A percentile compares a stretch with the other conserved stretches of the same genome.
phyloP scores from a whole-genome alignment of 164 flowering plant species.

The Magnolia officinalis region DNA sequence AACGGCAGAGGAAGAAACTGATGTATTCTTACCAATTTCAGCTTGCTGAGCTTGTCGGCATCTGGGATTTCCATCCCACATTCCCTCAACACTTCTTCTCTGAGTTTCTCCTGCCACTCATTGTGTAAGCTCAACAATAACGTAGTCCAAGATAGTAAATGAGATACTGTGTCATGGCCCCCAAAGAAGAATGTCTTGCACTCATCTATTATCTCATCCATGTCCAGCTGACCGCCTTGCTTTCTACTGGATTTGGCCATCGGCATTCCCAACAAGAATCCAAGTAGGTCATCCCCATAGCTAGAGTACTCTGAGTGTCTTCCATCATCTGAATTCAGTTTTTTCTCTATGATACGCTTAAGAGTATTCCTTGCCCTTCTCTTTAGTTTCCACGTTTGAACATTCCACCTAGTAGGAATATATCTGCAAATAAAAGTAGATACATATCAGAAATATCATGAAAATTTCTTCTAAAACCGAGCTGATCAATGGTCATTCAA shows the following conservation, averaged over 20 bases:
- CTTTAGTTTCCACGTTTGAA: conserved; percentile 23
- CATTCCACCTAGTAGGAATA: conserved; percentile 26
- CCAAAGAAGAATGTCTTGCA: conserved; percentile 45
- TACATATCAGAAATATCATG: too few species aligned
- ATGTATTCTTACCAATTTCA: conserved; percentile 24
- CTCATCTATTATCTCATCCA: conserved; percentile 34
- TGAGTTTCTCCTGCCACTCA: conserved; percentile 36
- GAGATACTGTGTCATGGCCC: conserved; percentile 38
- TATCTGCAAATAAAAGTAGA: conserved; percentile 16
- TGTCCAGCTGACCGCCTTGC: conserved; percentile 11
- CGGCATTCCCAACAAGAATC: conserved; percentile 21
- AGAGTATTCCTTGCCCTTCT: conserved; percentile 21
- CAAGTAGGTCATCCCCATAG: conserved; percentile 30
- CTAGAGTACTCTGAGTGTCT: neutral
- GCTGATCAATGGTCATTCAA: too few species aligned
- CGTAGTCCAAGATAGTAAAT: conserved; percentile 33
- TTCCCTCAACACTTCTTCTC: conserved; percentile 29
- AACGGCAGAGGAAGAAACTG: neutral
- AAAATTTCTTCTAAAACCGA: too few species aligned
- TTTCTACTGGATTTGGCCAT: neutral
- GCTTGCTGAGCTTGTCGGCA: conserved; percentile 24
- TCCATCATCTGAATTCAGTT: conserved; percentile 2
- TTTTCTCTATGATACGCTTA: conserved; percentile 16
- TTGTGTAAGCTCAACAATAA: conserved; percentile 28
- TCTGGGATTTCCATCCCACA: conserved; percentile 26